A percentile compares a stretch with the other conserved stretches of the same genome.
phyloP scores from a whole-genome alignment of 768 basidiomycete genomes.

The Podaxis sp. region DNA sequence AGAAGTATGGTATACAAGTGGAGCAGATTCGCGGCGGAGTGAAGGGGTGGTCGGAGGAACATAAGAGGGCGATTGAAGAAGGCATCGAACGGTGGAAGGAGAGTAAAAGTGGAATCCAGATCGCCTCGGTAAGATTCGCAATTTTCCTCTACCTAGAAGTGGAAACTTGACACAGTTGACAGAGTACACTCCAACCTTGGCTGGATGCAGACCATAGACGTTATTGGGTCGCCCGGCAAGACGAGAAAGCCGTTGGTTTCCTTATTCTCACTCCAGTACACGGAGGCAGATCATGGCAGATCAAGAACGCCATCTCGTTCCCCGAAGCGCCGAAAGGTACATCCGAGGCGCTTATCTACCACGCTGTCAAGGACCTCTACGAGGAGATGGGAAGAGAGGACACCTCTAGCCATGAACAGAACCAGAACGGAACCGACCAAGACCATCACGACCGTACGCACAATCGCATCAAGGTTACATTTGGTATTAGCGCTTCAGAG shows the following conservation, averaged over 20 bases:
- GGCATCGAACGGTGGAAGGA: background rate
- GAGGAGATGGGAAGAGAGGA: conserved; percentile 28
- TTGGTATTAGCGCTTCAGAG: conserved; percentile 46
- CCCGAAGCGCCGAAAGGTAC: conserved; percentile 52
- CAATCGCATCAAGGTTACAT: conserved; percentile 16
- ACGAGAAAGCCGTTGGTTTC: conserved; percentile 37
- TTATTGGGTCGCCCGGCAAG: conserved; percentile 53
- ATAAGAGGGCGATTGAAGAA: background rate
- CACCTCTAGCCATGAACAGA: conserved; percentile 4
- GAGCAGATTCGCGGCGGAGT: conserved; percentile 33
- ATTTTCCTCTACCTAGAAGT: background rate
- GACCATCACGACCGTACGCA: background rate
- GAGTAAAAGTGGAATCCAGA: background rate
- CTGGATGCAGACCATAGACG: conserved; percentile 51
- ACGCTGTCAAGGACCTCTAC: conserved; percentile 41
- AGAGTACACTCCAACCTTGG: conserved; percentile 50
- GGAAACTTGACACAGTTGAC: background rate
- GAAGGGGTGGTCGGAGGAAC: background rate
- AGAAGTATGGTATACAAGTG: conserved; percentile 52
- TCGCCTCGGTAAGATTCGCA: background rate
- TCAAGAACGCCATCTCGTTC: conserved; percentile 57
- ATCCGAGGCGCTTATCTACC: conserved; percentile 50
- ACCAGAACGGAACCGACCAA: background rate
- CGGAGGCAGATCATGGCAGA: conserved; percentile 39
- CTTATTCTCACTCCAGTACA: conserved; percentile 50